A percentile compares a stretch with the other conserved stretches of the same genome.
Conservation (phyloP, 2,329 filamentous ascomycete genomes). For the Diaporthe nobilis region DNA sequence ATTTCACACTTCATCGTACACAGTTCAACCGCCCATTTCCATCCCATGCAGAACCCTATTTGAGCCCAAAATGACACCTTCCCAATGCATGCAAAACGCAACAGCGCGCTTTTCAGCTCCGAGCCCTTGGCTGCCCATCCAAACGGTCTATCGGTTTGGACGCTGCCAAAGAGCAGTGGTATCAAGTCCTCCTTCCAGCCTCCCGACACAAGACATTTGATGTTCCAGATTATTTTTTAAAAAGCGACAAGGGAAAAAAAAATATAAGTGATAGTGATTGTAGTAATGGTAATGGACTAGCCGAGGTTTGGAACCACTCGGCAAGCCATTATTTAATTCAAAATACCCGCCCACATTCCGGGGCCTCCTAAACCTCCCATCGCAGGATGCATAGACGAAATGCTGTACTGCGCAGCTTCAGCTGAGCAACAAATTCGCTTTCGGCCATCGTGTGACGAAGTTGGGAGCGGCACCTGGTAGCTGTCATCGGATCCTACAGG, state of each 20-base stretch:
- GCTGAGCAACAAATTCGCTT: slow-evolving; percentile 78
- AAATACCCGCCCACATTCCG: slow-evolving; percentile 77
- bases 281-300: background rate
- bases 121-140: slow-evolving; percentile 21
- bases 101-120: slow-evolving; percentile 40
- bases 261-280: slow-evolving; percentile 36
- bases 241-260: slow-evolving; percentile 1
- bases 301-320: background rate
- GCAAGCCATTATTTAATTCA: slow-evolving; percentile 65
- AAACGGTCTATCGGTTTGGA: slow-evolving; percentile 23
- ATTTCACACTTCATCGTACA: slow-evolving; percentile 43
- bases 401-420: slow-evolving; percentile 66
- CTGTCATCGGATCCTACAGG: slow-evolving; percentile 51
- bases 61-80: slow-evolving; percentile 40
- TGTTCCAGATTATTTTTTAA: slow-evolving; percentile 2
- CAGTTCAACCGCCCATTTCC: slow-evolving; percentile 37
- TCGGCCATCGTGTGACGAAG: slow-evolving; percentile 62
- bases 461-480: slow-evolving; percentile 57
- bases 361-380: slow-evolving; percentile 67
- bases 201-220: slow-evolving; percentile 16
- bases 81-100: slow-evolving; percentile 43
- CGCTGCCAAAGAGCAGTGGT: slow-evolving; percentile 32
- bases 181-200: slow-evolving; percentile 38
- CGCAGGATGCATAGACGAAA: slow-evolving; percentile 63
- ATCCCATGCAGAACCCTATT: slow-evolving; percentile 39